phyloP scores from a whole-genome alignment of 192 early-diverging fungal species.

The Pecoramyces ruminantium region DNA sequence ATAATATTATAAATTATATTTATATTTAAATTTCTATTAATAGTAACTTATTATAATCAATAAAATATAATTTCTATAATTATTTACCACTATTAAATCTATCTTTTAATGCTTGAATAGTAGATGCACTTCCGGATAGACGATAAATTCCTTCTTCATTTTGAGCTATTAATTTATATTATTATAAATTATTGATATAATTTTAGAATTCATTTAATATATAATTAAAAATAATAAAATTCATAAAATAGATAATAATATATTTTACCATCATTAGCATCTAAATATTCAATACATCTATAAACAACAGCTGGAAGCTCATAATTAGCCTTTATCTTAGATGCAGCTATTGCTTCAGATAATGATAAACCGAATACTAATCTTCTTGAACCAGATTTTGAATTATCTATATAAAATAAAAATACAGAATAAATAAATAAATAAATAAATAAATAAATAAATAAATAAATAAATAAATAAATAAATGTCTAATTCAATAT shows the following conservation, averaged over 20 bases:
- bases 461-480: too few relatives aligned
- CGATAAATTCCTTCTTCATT: conserved; percentile 93
- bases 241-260: background rate
- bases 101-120: conserved; percentile 59
- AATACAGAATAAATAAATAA: too few relatives aligned
- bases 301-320: conserved; percentile 80
- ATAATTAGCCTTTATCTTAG: conserved; percentile 54
- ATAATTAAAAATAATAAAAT: background rate
- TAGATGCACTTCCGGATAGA: conserved; percentile 56
- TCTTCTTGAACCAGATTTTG: background rate
- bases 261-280: conserved; percentile 47
- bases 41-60: too few relatives aligned
- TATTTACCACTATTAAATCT: conserved; percentile 53
- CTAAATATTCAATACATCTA: conserved; percentile 90
- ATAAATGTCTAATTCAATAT: too few relatives aligned
- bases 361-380: conserved; percentile 73
- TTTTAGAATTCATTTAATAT: too few relatives aligned
- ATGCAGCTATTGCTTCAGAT: conserved; percentile 54
- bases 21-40: too few relatives aligned
- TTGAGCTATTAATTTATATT: conserved; percentile 24
- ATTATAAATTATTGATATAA: background rate
- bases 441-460: too few relatives aligned
- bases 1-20: conserved; percentile 1
- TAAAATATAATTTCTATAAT: too few relatives aligned
- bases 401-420: background rate